Percentiles rank a stretch among this genome's conserved stretches.
Evolutionary conservation across 2,329 filamentous ascomycete species (phyloP).

Genomic region (Scortechinia acanthostroma): DNA sequence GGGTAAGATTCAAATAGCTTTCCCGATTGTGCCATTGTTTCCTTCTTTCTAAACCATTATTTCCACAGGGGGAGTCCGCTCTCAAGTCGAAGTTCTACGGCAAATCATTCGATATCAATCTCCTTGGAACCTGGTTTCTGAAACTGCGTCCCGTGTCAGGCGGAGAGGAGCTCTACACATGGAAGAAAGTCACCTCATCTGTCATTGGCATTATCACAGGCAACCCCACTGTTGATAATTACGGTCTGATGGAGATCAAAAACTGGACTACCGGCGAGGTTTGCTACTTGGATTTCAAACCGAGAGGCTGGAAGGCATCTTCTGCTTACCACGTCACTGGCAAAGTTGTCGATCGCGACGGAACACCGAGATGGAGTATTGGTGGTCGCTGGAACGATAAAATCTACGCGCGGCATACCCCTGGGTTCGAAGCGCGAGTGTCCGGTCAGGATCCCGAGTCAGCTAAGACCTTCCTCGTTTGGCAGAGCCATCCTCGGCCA

Average conservation of each 20-base stretch:
- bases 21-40: neutral
- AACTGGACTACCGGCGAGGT: conserved; percentile 93
- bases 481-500: conserved; percentile 80
- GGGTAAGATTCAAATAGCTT: neutral
- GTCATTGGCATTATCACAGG: conserved; percentile 98
- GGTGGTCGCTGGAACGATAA: conserved; percentile 97
- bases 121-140: conserved; percentile 93
- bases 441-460: conserved; percentile 41
- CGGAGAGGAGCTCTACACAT: conserved; percentile 84
- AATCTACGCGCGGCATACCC: conserved; percentile 86
- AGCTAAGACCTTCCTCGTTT: conserved; percentile 78
- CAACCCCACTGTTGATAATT: conserved; percentile 94
- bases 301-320: conserved; percentile 88
- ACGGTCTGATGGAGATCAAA: conserved; percentile 92
- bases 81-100: conserved; percentile 97
- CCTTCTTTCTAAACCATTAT: neutral
- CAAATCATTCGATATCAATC: conserved; percentile 94
- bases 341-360: conserved; percentile 72
- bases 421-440: conserved; percentile 75
- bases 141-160: conserved; percentile 70
- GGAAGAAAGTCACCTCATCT: conserved; percentile 97
- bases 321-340: conserved; percentile 84
- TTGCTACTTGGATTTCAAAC: conserved; percentile 86
- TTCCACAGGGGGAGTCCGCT: conserved; percentile 70
- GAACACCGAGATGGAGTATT: conserved; percentile 79